phyloP scores from a whole-genome alignment of 2,329 filamentous ascomycete species.

The Magnaporthiopsis incrustans region DNA sequence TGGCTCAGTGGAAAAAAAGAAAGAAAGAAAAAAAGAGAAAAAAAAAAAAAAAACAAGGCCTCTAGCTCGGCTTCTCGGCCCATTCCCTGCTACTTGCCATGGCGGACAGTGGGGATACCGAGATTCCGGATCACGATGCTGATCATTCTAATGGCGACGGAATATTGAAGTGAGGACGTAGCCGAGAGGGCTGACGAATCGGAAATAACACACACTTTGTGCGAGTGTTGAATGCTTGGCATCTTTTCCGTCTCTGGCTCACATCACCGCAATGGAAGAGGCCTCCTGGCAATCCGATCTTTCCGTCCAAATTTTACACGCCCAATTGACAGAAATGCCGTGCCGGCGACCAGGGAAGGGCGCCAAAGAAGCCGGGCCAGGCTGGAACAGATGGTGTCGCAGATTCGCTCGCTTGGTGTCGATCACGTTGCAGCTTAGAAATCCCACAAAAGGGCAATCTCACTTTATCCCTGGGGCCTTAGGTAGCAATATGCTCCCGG shows the following conservation, averaged over 20 bases:
- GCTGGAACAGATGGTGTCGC: slow-evolving; percentile 19
- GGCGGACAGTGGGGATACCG: neutral
- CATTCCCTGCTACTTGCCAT: neutral
- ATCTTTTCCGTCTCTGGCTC: too few species aligned
- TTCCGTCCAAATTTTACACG: neutral
- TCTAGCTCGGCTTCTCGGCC: neutral
- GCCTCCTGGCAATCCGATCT: neutral
- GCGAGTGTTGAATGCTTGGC: neutral
- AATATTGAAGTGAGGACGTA: neutral
- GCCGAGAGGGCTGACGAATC: too few species aligned
- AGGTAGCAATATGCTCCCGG: too few species aligned
- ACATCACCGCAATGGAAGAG: neutral
- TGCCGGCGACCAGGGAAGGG: neutral
- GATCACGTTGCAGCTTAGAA: slow-evolving; percentile 15
- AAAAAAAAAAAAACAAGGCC: neutral
- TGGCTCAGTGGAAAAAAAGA: too few species aligned
- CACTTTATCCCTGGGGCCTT: too few species aligned
- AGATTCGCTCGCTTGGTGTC: slow-evolving; percentile 16
- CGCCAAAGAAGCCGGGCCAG: slow-evolving; percentile 3
- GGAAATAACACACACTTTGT: neutral
- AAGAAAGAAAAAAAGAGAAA: too few species aligned
- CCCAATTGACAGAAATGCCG: neutral
- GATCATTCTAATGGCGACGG: neutral
- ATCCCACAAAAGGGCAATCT: neutral
- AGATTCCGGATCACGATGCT: neutral